These are phyloP conservation scores for Bauhinia variegata DNA, from an alignment of 306 rosid species.

Conservation along the genomic window DNA sequence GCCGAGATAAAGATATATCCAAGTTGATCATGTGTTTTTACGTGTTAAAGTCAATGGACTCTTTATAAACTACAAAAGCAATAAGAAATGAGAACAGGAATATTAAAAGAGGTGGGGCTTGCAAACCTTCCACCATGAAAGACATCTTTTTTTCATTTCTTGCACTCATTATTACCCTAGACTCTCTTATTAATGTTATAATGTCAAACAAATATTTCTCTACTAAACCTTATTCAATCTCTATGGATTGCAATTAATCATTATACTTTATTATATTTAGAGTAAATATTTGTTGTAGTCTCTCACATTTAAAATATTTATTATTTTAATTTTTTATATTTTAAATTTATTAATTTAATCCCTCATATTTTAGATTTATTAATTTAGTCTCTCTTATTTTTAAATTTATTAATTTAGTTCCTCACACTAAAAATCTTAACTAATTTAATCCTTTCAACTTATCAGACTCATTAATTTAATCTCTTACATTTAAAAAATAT, in stretches of 20 bases:
- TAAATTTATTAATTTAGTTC: too few relatives aligned
- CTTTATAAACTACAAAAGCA: conserved; percentile 46
- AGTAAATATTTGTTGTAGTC: too few relatives aligned
- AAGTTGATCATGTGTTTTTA: conserved; percentile 45
- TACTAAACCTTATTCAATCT: background rate
- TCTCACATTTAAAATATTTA: too few relatives aligned
- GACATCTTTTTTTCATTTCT: conserved; percentile 43
- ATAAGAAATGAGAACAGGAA: conserved; percentile 29
- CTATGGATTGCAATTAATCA: conserved; percentile 33
- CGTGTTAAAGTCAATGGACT: conserved; percentile 73
- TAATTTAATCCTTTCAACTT: too few relatives aligned
- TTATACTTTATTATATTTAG: background rate
- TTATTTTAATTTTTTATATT: too few relatives aligned
- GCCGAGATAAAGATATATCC: conserved; percentile 54
- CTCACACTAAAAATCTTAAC: too few relatives aligned
- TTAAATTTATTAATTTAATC: too few relatives aligned
- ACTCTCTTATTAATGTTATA: conserved; percentile 39
- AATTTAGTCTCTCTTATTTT: too few relatives aligned
- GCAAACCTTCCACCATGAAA: conserved; percentile 45
- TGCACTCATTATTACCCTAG: conserved; percentile 41
- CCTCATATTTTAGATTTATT: too few relatives aligned
- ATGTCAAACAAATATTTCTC: background rate
- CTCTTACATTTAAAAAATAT: too few relatives aligned
- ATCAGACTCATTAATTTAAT: too few relatives aligned
- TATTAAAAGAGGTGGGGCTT: background rate